These are phyloP conservation scores for Aegilops tauschii DNA, from an alignment of 176 grass and related monocot species.

Conservation along the genomic window DNA sequence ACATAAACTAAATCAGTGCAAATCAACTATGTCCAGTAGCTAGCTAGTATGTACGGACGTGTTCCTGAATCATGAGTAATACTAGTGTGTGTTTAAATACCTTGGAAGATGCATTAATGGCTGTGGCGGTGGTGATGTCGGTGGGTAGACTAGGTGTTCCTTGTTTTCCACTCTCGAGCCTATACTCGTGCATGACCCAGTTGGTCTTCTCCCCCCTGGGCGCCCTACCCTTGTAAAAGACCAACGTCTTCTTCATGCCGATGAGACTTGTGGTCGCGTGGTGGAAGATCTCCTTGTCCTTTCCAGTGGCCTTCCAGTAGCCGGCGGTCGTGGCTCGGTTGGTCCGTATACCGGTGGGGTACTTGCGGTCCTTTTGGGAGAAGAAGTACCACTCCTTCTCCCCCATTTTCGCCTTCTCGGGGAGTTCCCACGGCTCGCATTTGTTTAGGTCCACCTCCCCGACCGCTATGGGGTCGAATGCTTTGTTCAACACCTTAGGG, in stretches of 20 bases:
- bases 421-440: constrained; percentile 72
- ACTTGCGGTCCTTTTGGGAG: too few species aligned
- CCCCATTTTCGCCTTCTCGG: constrained; percentile 39
- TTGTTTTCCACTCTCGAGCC: constrained; percentile 15
- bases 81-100: too few species aligned
- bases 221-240: constrained; percentile 53
- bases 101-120: not conserved
- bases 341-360: too few species aligned
- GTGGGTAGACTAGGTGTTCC: too few species aligned
- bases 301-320: too few species aligned
- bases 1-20: not conserved
- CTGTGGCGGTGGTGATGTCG: not conserved
- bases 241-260: constrained; percentile 57
- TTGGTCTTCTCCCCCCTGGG: constrained; percentile 6
- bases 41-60: too few species aligned
- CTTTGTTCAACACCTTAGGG: constrained; percentile 27
- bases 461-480: constrained; percentile 35
- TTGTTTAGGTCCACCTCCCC: constrained; percentile 56
- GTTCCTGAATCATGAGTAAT: too few species aligned
- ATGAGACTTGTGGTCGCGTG: not conserved
- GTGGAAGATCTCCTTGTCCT: constrained; percentile 14
- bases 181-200: too few species aligned
- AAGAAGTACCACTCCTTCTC: too few species aligned
- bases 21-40: too few species aligned
- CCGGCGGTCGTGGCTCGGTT: too few species aligned